Evolutionary conservation across 805 yeast species (phyloP).

Genomic region (Starmerella potacharoeniae): DNA sequence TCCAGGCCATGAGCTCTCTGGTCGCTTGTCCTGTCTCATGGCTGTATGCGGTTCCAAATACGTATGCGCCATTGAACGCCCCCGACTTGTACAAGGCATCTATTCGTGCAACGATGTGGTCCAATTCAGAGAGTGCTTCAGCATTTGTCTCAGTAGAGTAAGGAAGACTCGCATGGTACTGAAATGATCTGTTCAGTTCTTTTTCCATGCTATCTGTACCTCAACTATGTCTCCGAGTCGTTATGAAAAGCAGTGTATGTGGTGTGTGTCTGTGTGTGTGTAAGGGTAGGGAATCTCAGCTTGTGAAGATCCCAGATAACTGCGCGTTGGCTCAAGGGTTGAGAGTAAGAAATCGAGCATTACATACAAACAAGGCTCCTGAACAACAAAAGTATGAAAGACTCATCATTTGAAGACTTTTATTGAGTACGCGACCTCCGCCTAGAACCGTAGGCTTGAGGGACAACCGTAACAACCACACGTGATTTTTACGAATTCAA

Average conservation of each 20-base stretch:
- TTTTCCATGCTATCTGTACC: conserved; percentile 1
- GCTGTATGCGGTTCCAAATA: conserved; percentile 46
- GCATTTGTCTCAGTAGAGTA: conserved; percentile 56
- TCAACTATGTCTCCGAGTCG: background rate
- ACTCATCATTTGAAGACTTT: too few species aligned
- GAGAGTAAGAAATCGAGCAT: too few species aligned
- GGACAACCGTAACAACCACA: too few species aligned
- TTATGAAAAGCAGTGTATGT: too few species aligned
- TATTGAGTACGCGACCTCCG: too few species aligned
- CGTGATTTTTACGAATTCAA: too few species aligned
- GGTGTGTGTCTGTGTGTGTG: too few species aligned
- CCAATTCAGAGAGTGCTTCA: conserved; percentile 61
- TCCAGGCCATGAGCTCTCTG: conserved; percentile 66
- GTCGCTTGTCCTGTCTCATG: conserved; percentile 77
- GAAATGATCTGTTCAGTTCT: conserved; percentile 32
- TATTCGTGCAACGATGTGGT: conserved; percentile 69
- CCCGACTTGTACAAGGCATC: conserved; percentile 65
- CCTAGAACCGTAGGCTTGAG: too few species aligned
- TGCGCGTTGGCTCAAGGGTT: too few species aligned
- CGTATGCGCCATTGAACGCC: conserved; percentile 51
- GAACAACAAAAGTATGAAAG: too few species aligned
- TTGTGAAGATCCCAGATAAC: too few species aligned
- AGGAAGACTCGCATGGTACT: conserved; percentile 45
- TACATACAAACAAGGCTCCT: too few species aligned
- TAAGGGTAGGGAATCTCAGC: background rate